Percentiles rank a stretch among this genome's conserved stretches.
These are phyloP conservation scores for Cucurbita argyrosperma DNA, from an alignment of 306 rosid species.

Conservation along the genomic window DNA sequence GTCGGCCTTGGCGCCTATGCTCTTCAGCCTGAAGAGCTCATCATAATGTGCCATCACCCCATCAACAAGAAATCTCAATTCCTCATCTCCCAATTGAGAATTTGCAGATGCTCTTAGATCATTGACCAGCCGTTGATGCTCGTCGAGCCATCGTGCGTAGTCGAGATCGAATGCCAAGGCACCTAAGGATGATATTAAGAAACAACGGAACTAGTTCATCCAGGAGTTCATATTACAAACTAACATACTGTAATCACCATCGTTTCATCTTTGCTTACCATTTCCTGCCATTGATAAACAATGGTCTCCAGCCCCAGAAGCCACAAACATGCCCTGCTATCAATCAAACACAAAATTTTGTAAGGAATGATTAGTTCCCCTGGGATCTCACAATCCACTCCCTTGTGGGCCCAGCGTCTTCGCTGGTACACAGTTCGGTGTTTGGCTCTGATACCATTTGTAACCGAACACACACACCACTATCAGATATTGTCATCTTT, in stretches of 20 bases:
- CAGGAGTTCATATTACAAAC: not conserved
- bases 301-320: not conserved
- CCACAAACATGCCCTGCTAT: not conserved
- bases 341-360: not conserved
- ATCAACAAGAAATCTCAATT: slow-evolving; percentile 51
- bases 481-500: too few relatives aligned
- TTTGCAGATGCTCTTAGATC: slow-evolving; percentile 51
- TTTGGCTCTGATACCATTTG: too few relatives aligned
- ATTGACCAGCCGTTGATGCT: slow-evolving; percentile 47
- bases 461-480: too few relatives aligned
- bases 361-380: too few relatives aligned
- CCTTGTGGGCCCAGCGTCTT: too few relatives aligned
- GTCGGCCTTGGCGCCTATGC: slow-evolving; percentile 60
- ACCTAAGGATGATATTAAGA: slow-evolving; percentile 18
- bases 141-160: slow-evolving; percentile 61
- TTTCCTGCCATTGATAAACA: slow-evolving; percentile 2
- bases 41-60: slow-evolving; percentile 56
- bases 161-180: slow-evolving; percentile 60
- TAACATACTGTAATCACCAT: not conserved
- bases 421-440: too few relatives aligned
- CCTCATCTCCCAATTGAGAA: slow-evolving; percentile 49
- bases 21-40: slow-evolving; percentile 54
- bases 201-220: not conserved
- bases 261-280: not conserved
- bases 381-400: too few relatives aligned